Percentiles rank a stretch among this genome's conserved stretches.
phyloP scores from a whole-genome alignment of 352 stramenopile species.

The Pythium phragmiticola region DNA sequence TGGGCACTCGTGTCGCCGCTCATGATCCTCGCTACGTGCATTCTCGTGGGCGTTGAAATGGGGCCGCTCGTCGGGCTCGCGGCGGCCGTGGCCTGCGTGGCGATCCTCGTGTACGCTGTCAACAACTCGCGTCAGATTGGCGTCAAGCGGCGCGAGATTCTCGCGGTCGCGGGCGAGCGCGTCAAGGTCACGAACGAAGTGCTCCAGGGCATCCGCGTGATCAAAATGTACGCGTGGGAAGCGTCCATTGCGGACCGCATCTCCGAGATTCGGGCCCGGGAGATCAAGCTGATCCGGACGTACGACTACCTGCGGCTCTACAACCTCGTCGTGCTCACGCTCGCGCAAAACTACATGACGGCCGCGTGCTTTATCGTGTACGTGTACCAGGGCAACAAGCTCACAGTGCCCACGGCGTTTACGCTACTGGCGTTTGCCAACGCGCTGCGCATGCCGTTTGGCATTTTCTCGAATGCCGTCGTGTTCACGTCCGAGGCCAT shows the following conservation, averaged over 20 bases:
- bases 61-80: constrained; percentile 22
- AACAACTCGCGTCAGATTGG: constrained; percentile 36
- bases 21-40: constrained; percentile 19
- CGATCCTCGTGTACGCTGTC: constrained; percentile 33
- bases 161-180: constrained; percentile 53
- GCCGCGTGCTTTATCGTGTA: constrained; percentile 20
- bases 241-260: constrained; percentile 37
- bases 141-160: constrained; percentile 33
- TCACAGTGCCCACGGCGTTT: constrained; percentile 27
- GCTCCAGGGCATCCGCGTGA: constrained; percentile 86
- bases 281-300: constrained; percentile 28
- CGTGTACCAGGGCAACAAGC: constrained; percentile 14
- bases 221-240: constrained; percentile 91
- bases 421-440: constrained; percentile 35
- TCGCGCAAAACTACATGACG: constrained; percentile 11
- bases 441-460: constrained; percentile 33
- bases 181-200: constrained; percentile 95
- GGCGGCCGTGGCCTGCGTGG: constrained; percentile 25
- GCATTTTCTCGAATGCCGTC: constrained; percentile 35
- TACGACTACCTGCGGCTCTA: constrained; percentile 19
- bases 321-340: constrained; percentile 20
- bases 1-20: constrained; percentile 33
- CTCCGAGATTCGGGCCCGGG: constrained; percentile 37
- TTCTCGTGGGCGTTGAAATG: constrained; percentile 25
- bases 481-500: constrained; percentile 31